These are phyloP conservation scores for Noccaea caerulescens DNA, from an alignment of 345 rosid species.

Conservation along the genomic window DNA sequence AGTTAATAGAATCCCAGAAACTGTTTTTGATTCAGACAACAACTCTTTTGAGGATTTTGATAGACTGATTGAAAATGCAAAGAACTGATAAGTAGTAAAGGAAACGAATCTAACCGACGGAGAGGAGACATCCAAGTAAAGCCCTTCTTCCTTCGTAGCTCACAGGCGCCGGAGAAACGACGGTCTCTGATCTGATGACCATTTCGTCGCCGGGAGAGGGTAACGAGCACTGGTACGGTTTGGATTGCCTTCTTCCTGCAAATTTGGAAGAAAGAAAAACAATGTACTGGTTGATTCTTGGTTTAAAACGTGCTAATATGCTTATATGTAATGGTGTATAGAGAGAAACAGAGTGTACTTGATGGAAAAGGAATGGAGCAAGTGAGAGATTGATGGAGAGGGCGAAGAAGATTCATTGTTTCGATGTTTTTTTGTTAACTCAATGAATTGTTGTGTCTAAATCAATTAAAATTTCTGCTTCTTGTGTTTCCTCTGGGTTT, in stretches of 20 bases:
- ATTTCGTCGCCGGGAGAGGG: constrained; percentile 47
- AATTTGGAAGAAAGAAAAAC: background rate
- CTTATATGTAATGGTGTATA: background rate
- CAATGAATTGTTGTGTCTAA: constrained; percentile 1
- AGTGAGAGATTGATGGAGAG: constrained; percentile 39
- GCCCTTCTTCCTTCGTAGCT: constrained; percentile 59
- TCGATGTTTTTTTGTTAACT: constrained; percentile 2
- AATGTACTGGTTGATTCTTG: background rate
- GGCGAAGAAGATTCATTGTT: constrained; percentile 38
- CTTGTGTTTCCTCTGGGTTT: constrained; percentile 5
- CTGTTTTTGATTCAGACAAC: constrained; percentile 46
- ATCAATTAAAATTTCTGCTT: constrained; percentile 8
- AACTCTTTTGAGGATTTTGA: background rate
- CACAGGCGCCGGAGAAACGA: constrained; percentile 30
- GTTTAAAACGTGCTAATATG: background rate
- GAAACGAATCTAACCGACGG: constrained; percentile 49
- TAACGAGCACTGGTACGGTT: constrained; percentile 53
- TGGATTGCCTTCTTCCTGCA: constrained; percentile 50
- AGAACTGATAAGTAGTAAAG: constrained; percentile 12
- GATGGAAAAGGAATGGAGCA: constrained; percentile 34
- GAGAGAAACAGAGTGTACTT: constrained; percentile 30
- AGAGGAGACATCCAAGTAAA: constrained; percentile 61
- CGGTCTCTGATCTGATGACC: constrained; percentile 26
- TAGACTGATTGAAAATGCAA: constrained; percentile 1
- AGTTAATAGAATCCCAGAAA: constrained; percentile 50